These are phyloP conservation scores for Clonostachys chloroleuca DNA, from an alignment of 2,329 filamentous ascomycete genomes.

Conservation along the genomic window DNA sequence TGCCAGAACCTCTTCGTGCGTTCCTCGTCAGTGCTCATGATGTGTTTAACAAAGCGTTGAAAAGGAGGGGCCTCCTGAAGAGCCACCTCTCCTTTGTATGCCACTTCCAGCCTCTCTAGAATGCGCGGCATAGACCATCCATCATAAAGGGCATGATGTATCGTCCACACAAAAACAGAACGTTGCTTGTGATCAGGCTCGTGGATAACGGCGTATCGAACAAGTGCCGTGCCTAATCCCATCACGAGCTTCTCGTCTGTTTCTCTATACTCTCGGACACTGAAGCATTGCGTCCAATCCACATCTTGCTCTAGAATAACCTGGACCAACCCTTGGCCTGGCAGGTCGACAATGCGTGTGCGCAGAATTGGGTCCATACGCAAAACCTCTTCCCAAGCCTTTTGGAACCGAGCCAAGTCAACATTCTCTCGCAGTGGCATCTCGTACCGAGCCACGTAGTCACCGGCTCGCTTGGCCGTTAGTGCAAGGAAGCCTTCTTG, in stretches of 20 bases:
- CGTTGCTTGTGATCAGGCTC: not conserved
- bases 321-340: slow-evolving; percentile 17
- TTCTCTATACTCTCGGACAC: not conserved
- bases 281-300: slow-evolving; percentile 7
- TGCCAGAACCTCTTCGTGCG: slow-evolving; percentile 16
- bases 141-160: slow-evolving; percentile 10
- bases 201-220: not conserved
- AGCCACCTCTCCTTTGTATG: not conserved
- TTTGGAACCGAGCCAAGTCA: not conserved
- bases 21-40: slow-evolving; percentile 22
- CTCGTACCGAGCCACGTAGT: not conserved
- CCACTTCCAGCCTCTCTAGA: not conserved
- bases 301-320: slow-evolving; percentile 29
- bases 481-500: slow-evolving; percentile 3
- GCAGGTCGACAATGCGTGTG: slow-evolving; percentile 17
- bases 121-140: slow-evolving; percentile 3
- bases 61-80: slow-evolving; percentile 19
- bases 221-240: not conserved
- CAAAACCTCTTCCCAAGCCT: not conserved
- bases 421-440: not conserved
- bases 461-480: not conserved
- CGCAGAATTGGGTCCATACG: not conserved
- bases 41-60: slow-evolving; percentile 34
- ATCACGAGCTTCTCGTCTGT: not conserved
- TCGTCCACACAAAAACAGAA: slow-evolving; percentile 4